Evolutionary conservation across 129 eudicot species (phyloP), one percentile per base, ranked within the genome.

Genomic region (Escallonia herrerae): DNA sequence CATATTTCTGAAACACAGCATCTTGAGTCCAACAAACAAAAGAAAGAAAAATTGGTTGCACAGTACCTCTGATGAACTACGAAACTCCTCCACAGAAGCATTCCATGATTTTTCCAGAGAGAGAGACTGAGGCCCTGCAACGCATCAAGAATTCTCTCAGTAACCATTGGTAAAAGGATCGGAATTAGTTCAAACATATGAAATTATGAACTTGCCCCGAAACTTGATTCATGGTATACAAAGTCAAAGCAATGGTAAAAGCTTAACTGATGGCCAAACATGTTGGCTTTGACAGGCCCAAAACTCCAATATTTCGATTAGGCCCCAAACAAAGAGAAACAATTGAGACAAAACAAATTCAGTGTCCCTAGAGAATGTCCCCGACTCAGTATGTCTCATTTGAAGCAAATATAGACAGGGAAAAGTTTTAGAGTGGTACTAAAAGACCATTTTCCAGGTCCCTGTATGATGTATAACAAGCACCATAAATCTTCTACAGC

Each of bases 1-100:
- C 33, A 22, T 22, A 22, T 22, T 22, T 22, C 33, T 22, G 33
- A 22, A 22, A 22, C 33, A 22, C 33, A 22, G 33, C 33, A 22
- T 22, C 33, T 22, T 22, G 33, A 22, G 33, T 22, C 33, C 33
- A 22, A 22, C 33, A 22, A 22, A 22, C 33, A 22, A 22, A 22
- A 22, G 33, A 22, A 22, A 22, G 33, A 22, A 22, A 22, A 22
- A 22, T 22, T 22, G 33, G 33, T 22, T 22, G 33, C 33, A 22
- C 33, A 1, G 33, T 85, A 89, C 95, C 69, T 80, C 76, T 41
- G 84, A 47, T 22, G 94, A 84, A 65, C 82, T 82, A 68, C 88
- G 82, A 51, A 94, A 66, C 70, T 94, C 99, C 49, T 82, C 80
- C 77, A 84, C 54, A 56, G 91, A 79, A 56, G 87, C 69, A 70